A percentile compares a stretch with the other conserved stretches of the same genome.
Evolutionary conservation across 2,329 filamentous ascomycete genomes (phyloP).

Genomic region (Calonectria pteridis): DNA sequence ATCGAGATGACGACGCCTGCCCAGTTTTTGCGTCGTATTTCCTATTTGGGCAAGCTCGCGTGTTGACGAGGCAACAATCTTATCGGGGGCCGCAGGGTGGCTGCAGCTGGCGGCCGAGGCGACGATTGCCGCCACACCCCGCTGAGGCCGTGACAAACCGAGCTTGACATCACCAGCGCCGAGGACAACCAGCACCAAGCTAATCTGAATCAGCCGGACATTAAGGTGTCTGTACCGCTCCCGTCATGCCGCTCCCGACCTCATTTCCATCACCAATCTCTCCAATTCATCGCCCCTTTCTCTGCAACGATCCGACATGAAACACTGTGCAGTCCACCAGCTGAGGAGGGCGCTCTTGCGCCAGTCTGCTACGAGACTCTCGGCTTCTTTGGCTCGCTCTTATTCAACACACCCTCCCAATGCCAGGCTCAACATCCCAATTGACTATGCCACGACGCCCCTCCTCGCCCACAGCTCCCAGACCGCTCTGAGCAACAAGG

Average conservation of each 20-base stretch:
- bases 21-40: conserved; percentile 34
- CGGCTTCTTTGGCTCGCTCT: conserved; percentile 41
- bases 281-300: conserved; percentile 20
- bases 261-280: conserved; percentile 24
- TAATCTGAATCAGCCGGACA: conserved; percentile 37
- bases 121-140: conserved; percentile 46
- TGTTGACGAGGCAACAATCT: conserved; percentile 59
- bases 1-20: conserved; percentile 29
- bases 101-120: conserved; percentile 37
- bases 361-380: conserved; percentile 31
- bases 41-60: conserved; percentile 36
- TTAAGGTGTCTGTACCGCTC: conserved; percentile 35
- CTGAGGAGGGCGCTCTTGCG: conserved; percentile 45
- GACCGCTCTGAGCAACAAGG: conserved; percentile 76
- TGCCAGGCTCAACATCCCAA: conserved; percentile 82
- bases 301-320: conserved; percentile 44
- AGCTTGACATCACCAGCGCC: conserved; percentile 48
- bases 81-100: conserved; percentile 36
- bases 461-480: conserved; percentile 85
- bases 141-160: conserved; percentile 55
- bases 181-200: conserved; percentile 35
- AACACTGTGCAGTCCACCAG: conserved; percentile 48
- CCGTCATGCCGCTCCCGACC: conserved; percentile 30
- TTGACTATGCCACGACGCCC: conserved; percentile 87
- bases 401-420: conserved; percentile 71